These are phyloP conservation scores for Pythium sp. DNA, from an alignment of 352 stramenopile species.

Conservation along the genomic window DNA sequence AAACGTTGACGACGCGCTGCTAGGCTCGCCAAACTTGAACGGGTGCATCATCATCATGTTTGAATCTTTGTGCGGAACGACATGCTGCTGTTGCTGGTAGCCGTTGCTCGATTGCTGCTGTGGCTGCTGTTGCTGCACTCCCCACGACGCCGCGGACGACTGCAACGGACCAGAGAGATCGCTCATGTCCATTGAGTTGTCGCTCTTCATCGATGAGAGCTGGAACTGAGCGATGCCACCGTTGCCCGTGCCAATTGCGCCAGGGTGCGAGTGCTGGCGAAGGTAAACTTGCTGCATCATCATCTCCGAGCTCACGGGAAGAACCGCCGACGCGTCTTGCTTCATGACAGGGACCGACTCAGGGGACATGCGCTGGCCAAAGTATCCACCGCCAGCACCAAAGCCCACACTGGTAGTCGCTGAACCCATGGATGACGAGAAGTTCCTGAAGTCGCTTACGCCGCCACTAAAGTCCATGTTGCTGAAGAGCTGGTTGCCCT, in stretches of 20 bases:
- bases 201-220: slow-evolving; percentile 13
- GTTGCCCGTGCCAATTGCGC: slow-evolving; percentile 7
- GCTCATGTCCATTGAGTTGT: slow-evolving; percentile 21
- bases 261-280: slow-evolving; percentile 21
- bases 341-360: slow-evolving; percentile 17
- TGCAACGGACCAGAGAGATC: slow-evolving; percentile 16
- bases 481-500: slow-evolving; percentile 34
- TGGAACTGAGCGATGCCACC: neutral
- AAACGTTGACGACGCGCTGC: slow-evolving; percentile 15
- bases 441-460: slow-evolving; percentile 19
- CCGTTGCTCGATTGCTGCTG: slow-evolving; percentile 8
- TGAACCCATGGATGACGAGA: slow-evolving; percentile 13
- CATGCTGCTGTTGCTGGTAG: slow-evolving; percentile 4
- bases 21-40: slow-evolving; percentile 31
- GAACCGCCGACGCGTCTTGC: slow-evolving; percentile 30
- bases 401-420: neutral
- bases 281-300: slow-evolving; percentile 28
- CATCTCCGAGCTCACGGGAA: slow-evolving; percentile 27
- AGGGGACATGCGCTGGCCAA: slow-evolving; percentile 4
- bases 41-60: slow-evolving; percentile 28
- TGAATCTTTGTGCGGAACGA: slow-evolving; percentile 2
- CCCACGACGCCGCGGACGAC: neutral
- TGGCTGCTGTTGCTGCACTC: neutral
- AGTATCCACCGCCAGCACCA: slow-evolving; percentile 4
- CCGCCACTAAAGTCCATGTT: slow-evolving; percentile 9